Evolutionary conservation across 805 yeast genomes (phyloP), one percentile per base, ranked within the genome.

Genomic region (Candida vartiovaarae): DNA sequence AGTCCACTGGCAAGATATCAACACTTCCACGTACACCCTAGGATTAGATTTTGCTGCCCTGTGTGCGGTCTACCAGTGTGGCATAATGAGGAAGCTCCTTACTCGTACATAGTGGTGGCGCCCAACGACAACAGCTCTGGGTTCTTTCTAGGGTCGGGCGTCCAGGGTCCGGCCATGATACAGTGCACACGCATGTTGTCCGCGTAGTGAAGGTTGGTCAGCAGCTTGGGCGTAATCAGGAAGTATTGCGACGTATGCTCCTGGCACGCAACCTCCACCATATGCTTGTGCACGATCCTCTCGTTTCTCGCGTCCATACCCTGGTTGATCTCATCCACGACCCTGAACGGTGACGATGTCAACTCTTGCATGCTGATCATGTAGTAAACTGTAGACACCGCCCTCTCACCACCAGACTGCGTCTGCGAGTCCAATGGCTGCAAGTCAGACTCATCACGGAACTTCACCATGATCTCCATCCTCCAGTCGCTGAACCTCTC

Each of bases 291-390:
- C 3, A 93, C 90, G 66, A 78, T 72, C 49, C 90, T 76, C 63
- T 93, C 99, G 58, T 93, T 93, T 47, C 77, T 77, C 9, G 95
- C 84, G 65, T 93, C 99, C 98, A 93, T 90, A 52, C 99, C 99
- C 66, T 93, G 99, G 61, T 93, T 93, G 49, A 93, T 95, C 68
- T 93, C 99, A 65, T 93, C 99, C 6, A 93, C 96, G 3, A 91
- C 90, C 58, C 98, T 71, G 57, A 93, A 88, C 8, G 99, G 98
- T 0, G 96, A 87, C 28, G 75, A 74, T 0, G 97, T 82, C 45
- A 84, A 71, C 8, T 89, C 91, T 65, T 93, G 99, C 49, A 93
- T 68, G 1, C 98, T 82, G 71, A 93, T 85, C 58, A 93, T 75
- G 60, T 84, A 93, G 41, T 90, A 76, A 3, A 91, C 91, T 0